Evolutionary conservation across 1,139 yeast genomes (phyloP), one percentile per base, ranked within the genome.

Genomic region (Protomyces arabidopsidicola): DNA sequence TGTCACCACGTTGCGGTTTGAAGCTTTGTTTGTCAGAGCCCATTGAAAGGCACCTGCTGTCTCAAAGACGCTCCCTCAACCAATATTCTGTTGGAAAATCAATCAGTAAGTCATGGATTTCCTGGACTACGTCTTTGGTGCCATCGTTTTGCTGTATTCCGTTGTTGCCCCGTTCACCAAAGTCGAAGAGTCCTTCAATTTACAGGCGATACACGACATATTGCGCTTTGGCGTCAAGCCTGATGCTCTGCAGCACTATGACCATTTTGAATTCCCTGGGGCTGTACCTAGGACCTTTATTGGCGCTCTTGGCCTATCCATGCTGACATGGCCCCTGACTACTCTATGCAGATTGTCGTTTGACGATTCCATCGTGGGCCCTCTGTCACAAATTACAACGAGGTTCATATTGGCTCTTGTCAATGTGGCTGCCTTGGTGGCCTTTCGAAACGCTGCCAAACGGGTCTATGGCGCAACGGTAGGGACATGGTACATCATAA

Each of bases 181-280:
- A 74, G 97, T 93, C 0, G 98, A 93, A 72, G 98, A 93, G 73
- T 88, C 96, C 42, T 93, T 93, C 78, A 89, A 87, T 70, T 78
- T 89, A 55, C 98, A 93, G 71, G 98, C 98, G 0, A 79, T 89
- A 52, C 93, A 90, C 72, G 98, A 93, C 71, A 79, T 91, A 57
- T 70, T 89, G 63, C 81, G 81, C 68, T 81, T 83, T 71, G 97
- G 97, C 0, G 68, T 81, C 0, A 72, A 73, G 31, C 57, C 51
- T 14, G 27, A 39, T 3, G 58, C 51, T 3, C 27, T 64, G 34
- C 36, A 52, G 16, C 63, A 77, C 65, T 93, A 82, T 72, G 98
- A 93, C 72, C 98, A 91, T 73, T 68, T 79, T 9, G 74, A 78
- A 62, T 91, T 89, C 72, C 96, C 97, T 0, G 97, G 98, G 0